Evolutionary conservation across 1,139 yeast species (phyloP).

Genomic region (Kodamaea sp.): DNA sequence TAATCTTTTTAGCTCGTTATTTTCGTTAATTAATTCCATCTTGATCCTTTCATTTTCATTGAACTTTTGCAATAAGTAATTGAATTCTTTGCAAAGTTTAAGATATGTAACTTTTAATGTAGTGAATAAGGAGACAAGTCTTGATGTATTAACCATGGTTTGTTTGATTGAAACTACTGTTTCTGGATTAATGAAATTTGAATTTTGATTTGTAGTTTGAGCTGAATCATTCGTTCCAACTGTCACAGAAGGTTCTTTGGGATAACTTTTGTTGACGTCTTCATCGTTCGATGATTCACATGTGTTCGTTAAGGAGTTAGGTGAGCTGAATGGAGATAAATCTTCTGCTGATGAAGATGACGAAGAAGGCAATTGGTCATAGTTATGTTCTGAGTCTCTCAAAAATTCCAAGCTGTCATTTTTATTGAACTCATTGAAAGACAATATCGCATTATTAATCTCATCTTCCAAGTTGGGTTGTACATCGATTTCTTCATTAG

Average conservation of each 20-base stretch:
- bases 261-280: conserved; percentile 6
- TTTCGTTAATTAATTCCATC: conserved; percentile 33
- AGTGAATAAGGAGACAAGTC: conserved; percentile 28
- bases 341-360: conserved; percentile 9
- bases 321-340: conserved; percentile 19
- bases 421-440: conserved; percentile 18
- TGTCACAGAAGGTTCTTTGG: conserved; percentile 9
- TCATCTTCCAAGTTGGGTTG: conserved; percentile 17
- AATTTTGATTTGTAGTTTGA: not conserved
- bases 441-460: conserved; percentile 19
- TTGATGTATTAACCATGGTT: conserved; percentile 28
- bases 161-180: conserved; percentile 27
- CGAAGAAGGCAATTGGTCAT: conserved; percentile 6
- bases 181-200: conserved; percentile 10
- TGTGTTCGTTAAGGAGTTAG: conserved; percentile 9
- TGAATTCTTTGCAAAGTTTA: conserved; percentile 37
- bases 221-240: conserved; percentile 2
- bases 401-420: conserved; percentile 4
- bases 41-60: conserved; percentile 35
- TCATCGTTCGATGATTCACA: conserved; percentile 15
- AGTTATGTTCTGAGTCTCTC: not conserved
- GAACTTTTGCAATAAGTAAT: conserved; percentile 31
- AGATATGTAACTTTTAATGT: conserved; percentile 33
- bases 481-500: not conserved
- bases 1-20: conserved; percentile 29